Base-by-base conservation (phyloP, 768 basidiomycete genomes). In the Austroboletus festivus region DNA sequence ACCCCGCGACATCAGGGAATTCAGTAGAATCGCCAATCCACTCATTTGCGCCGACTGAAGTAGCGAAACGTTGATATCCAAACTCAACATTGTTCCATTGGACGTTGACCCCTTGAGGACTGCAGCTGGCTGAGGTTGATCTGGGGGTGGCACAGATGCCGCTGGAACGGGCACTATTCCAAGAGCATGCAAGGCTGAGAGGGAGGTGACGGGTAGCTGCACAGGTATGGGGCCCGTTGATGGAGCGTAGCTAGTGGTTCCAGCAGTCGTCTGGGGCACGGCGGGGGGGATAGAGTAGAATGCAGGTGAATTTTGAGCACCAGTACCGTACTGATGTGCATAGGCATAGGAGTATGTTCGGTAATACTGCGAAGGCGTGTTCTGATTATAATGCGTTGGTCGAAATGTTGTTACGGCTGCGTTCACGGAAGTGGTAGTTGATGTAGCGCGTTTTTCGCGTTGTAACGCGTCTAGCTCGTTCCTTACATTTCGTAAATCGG, bases 21-120 rank as follows among this genome's bases (percentile, higher is more conserved):
- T 89, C 52, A 90, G 65, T 11, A 90, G 71, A 53, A 83, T 70
- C 18, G 85, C 85, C 54, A 89, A 57, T 13, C 86, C 86, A 60
- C 76, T 86, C 81, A 86, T 84, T 59, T 91, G 89, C n/a, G 79
- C 71, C 16, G 81, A 74, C 63, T 88, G 84, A 46, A 92, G 71
- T 18, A 83, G 66, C 15, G 82, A 81, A 23, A 89, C 80, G 51
- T 90, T 89, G 60, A 92, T 86, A 53, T 91, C 89, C 46, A 92
- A 68, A 60, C 77, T 85, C 49, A 89, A 65, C 74, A 85, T 81
- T 18, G 79, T 76, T 12, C 87, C 87, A 58, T 87, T 82, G 7
- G 81, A 77, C 3, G 82, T 81, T 1, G 85, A 83, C 23, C 86
- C 83, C 33, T 83, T 78, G 42, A 90, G 71, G 15, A 91, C 78